phyloP scores from a whole-genome alignment of 2,329 filamentous ascomycete species.

The Aureobasidium uvarum region DNA sequence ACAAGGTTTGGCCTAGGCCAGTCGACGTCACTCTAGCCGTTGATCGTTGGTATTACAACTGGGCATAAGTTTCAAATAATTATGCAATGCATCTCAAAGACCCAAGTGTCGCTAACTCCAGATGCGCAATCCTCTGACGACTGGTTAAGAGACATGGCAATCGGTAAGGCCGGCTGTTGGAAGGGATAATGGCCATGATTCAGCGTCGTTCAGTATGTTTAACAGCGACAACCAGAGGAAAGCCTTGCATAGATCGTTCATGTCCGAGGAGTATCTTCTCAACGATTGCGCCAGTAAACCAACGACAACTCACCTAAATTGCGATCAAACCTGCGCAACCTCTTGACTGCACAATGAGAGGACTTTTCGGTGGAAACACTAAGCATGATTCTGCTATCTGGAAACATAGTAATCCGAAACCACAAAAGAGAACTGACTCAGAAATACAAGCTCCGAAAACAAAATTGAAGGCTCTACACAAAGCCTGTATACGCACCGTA shows the following conservation, averaged over 20 bases:
- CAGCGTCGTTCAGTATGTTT: not conserved
- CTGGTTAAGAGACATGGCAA: no score
- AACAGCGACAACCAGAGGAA: not conserved
- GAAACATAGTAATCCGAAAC: not conserved
- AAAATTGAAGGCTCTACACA: not conserved
- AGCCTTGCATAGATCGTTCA: not conserved
- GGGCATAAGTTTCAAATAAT: not conserved
- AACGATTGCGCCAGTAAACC: not conserved
- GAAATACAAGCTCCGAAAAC: not conserved
- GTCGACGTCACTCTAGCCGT: not conserved
- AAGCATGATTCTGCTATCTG: not conserved
- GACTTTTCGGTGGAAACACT: not conserved
- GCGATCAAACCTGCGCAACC: no score
- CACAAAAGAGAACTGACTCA: not conserved
- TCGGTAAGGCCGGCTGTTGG: no score
- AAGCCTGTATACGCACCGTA: not conserved
- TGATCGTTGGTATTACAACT: not conserved
- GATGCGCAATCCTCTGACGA: no score
- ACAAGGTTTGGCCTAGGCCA: slow-evolving; percentile 9
- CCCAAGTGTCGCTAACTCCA: no score
- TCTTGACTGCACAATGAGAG: no score
- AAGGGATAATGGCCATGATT: not conserved
- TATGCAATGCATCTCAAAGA: not conserved
- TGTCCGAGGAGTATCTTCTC: not conserved
- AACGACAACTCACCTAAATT: not conserved